Evolutionary conservation across 2,329 filamentous ascomycete species (phyloP), one percentile per base, ranked within the genome.

Genomic region (Xylaria sp.): DNA sequence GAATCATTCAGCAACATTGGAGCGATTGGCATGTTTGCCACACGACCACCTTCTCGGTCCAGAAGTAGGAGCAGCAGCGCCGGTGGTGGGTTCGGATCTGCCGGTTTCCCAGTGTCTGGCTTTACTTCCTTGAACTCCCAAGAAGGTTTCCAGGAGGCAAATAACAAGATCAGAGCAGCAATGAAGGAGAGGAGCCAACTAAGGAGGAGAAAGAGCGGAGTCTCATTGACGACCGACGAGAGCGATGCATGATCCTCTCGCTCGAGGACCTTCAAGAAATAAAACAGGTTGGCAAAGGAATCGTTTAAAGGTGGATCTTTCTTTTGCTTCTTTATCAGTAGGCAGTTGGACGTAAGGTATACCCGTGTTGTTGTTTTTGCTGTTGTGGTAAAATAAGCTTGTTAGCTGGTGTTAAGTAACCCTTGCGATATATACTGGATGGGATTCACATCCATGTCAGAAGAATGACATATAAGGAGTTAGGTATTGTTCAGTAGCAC

Each of bases 1-100:
- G 96, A 98, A 81, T 96, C 93, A 0, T 98, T 98, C 82, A 91
- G 91, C 80, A 95, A 98, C 79, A 91, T 98, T 71, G 92, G 93
- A 13, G 90, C 88, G 58, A 91, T 97, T 73, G 93, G 92, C 69
- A 91, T 99, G 81, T 99, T 98, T 82, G 93, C 94, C 2, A 96
- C 93, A 18, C 87, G 93, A 35, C 94, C 94, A 4, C 87, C 91
- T n/a, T 97, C 92, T 60, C 90, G 93, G n/a, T 91, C 88, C n/a
- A 69, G 74, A 13, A 71, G 75, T 75, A 86, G 91, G 60, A 93
- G 89, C 75, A 89, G 91, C 79, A 93, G 90, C 70, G 88, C 63
- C 9, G 66, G 86, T 69, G 88, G 89, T 48, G 88, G 88, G 29
- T 86, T 89, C 65, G 88, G 89, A 3, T 87, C 85, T 21, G 83